Evolutionary conservation across 2,329 filamentous ascomycete genomes (phyloP), one percentile per base, ranked within the genome.

Genomic region (Aspergillus brunneoviolaceus): DNA sequence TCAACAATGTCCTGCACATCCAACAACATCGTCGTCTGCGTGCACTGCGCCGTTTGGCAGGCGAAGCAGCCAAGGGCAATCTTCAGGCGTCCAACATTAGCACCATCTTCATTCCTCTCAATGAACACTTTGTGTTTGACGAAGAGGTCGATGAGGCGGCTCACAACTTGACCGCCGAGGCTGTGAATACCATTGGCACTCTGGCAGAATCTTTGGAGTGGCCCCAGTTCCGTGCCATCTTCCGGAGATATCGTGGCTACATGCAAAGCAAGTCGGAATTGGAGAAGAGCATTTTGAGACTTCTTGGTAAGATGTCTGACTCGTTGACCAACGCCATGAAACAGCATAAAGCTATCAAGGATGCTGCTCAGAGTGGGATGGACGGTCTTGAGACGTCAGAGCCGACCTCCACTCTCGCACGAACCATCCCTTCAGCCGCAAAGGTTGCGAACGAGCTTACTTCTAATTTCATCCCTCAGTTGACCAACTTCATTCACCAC

Each of bases 61-160:
- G 83, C 9, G 88, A 89, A 63, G 90, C 91, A 58, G 75, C 80
- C 10, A 82, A 83, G 58, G 82, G 85, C 12, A 82, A 86, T 52
- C 80, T 99, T 60, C 84, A 84, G 62, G 90, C 91, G 69, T 86
- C 87, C 55, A 96, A 96, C 69, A 83, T 96, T 63, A 88, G 89
- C 60, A 89, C 94, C 19, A 90, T 97, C 70, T 91, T 98, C 71
- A 85, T 99, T 47, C 96, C 95, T 0, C 81, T 99, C 21, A 82
- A 98, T 10, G 95, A 99, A 72, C 93, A 97, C 72, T 98, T 97
- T 71, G 89, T 97, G 25, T 94, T 96, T 71, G 89, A 92, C 60
- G 87, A 89, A 61, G 86, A 85, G 4, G 90, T 92, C 51, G 92
- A 96, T 72, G 92, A 87, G 61, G 80, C 79, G 51, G 82, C 92